phyloP scores from a whole-genome alignment of 371 early-diverging fungal species.

The Syncephalastrum racemosum region DNA sequence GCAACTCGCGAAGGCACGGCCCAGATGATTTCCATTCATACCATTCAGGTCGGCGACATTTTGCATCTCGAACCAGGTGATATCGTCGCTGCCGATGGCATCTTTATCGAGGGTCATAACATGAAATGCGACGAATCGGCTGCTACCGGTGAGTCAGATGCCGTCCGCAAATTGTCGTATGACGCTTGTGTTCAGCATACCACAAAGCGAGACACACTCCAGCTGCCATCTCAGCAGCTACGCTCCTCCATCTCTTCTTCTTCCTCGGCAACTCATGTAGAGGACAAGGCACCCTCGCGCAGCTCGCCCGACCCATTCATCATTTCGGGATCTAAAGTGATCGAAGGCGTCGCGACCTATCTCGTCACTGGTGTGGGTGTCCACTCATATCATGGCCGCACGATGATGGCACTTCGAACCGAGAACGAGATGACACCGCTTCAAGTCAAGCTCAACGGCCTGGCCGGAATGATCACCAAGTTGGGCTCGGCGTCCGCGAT shows the following conservation, averaged over 20 bases:
- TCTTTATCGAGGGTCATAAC: slow-evolving; percentile 80
- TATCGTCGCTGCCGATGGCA: slow-evolving; percentile 87
- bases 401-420: slow-evolving; percentile 70
- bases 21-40: slow-evolving; percentile 74
- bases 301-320: slow-evolving; percentile 63
- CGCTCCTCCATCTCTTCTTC: too few species aligned
- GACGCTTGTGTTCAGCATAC: slow-evolving; percentile 19
- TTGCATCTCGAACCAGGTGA: slow-evolving; percentile 91
- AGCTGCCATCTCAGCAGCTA: too few species aligned
- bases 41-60: slow-evolving; percentile 88
- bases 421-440: slow-evolving; percentile 68
- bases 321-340: slow-evolving; percentile 72
- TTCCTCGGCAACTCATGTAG: too few species aligned
- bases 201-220: not conserved
- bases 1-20: slow-evolving; percentile 73
- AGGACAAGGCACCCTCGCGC: not conserved
- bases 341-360: slow-evolving; percentile 75
- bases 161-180: slow-evolving; percentile 55
- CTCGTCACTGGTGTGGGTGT: slow-evolving; percentile 71
- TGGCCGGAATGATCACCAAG: slow-evolving; percentile 75
- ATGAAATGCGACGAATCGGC: slow-evolving; percentile 88
- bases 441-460: slow-evolving; percentile 63
- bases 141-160: slow-evolving; percentile 90
- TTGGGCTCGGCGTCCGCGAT: slow-evolving; percentile 65
- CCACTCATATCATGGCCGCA: slow-evolving; percentile 75